Percentiles rank a stretch among this genome's conserved stretches.
phyloP scores from a whole-genome alignment of 495 filamentous ascomycete genomes.

The Talaromyces adpressus region DNA sequence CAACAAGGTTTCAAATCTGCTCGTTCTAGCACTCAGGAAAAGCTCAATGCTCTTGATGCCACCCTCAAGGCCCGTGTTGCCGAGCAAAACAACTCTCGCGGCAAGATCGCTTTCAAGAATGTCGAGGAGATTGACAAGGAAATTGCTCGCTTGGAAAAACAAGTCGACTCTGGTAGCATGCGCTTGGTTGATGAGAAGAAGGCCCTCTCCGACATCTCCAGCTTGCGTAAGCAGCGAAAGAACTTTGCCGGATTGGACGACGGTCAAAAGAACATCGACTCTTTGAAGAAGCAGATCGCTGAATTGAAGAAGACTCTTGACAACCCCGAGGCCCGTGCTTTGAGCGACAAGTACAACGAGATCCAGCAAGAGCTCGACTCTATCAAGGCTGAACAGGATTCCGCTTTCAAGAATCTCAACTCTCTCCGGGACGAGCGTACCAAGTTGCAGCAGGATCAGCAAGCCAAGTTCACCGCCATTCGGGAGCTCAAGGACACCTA shows the following conservation, averaged over 20 bases:
- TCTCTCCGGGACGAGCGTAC: constrained; percentile 82
- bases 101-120: constrained; percentile 72
- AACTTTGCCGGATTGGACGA: constrained; percentile 77
- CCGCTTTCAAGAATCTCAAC: constrained; percentile 77
- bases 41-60: constrained; percentile 79
- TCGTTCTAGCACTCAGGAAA: constrained; percentile 67
- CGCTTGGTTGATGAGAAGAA: constrained; percentile 96
- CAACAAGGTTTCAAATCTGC: constrained; percentile 78
- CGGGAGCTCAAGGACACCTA: constrained; percentile 82
- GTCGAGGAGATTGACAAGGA: constrained; percentile 79
- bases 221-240: constrained; percentile 81
- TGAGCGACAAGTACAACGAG: constrained; percentile 75
- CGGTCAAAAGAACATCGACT: constrained; percentile 75
- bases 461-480: constrained; percentile 72
- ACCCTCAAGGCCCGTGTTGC: constrained; percentile 71
- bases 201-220: constrained; percentile 73
- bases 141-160: constrained; percentile 70
- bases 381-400: constrained; percentile 86
- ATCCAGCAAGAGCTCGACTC: constrained; percentile 78
- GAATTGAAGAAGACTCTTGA: constrained; percentile 79
- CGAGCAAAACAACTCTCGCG: constrained; percentile 76
- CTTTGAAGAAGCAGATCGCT: constrained; percentile 75
- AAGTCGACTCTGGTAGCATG: constrained; percentile 80
- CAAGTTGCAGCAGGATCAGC: constrained; percentile 72
- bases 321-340: constrained; percentile 83